phyloP scores from a whole-genome alignment of 768 basidiomycete species.

The Rhodotorula graminis region DNA sequence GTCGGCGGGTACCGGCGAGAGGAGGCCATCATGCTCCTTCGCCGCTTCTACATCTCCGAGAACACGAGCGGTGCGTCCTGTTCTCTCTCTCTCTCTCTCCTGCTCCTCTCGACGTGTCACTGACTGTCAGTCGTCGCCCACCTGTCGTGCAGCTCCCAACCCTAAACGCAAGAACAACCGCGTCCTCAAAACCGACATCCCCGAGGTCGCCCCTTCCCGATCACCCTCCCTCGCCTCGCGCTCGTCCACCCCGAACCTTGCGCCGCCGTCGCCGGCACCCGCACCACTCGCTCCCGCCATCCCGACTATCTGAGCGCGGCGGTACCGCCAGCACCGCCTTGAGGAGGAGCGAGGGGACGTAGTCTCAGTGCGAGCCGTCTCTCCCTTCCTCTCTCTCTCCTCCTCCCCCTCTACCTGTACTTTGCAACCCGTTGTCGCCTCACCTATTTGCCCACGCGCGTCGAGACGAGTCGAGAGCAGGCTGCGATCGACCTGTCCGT shows the following conservation, averaged over 20 bases:
- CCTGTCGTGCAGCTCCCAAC: slow-evolving; percentile 59
- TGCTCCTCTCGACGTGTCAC: slow-evolving; percentile 15
- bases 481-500: too few species aligned
- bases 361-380: slow-evolving; percentile 6
- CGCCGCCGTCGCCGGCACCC: background rate
- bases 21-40: slow-evolving; percentile 78
- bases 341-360: too few species aligned
- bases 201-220: slow-evolving; percentile 2
- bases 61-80: slow-evolving; percentile 73
- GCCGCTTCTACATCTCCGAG: slow-evolving; percentile 86
- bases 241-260: background rate
- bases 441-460: too few species aligned
- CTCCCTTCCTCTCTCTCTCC: background rate
- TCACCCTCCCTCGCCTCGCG: background rate
- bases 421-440: too few species aligned
- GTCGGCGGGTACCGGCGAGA: slow-evolving; percentile 71
- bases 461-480: too few species aligned
- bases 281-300: background rate
- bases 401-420: too few species aligned
- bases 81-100: background rate
- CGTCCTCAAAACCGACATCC: slow-evolving; percentile 76
- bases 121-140: background rate
- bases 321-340: too few species aligned
- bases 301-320: background rate
- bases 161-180: slow-evolving; percentile 74